Evolutionary conservation across 78 protist genomes (phyloP).

Genomic region (Trichosphaerium sp.): DNA sequence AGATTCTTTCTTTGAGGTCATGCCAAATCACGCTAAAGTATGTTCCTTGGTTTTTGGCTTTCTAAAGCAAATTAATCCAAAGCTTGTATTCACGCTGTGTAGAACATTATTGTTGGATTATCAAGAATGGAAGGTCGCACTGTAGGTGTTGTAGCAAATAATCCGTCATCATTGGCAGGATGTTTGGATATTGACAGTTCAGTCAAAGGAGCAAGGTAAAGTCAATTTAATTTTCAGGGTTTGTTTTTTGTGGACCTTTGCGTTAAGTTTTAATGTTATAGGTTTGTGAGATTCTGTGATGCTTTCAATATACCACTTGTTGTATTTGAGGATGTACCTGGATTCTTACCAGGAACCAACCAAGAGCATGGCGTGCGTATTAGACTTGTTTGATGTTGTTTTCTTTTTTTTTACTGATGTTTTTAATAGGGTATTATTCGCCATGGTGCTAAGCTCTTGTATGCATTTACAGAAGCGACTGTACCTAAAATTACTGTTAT

Average conservation of each 20-base stretch:
- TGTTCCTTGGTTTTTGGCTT: too few species aligned
- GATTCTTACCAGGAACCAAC: slow-evolving; percentile 90
- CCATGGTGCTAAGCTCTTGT: slow-evolving; percentile 96
- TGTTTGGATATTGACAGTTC: slow-evolving; percentile 89
- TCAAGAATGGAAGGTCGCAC: slow-evolving; percentile 91
- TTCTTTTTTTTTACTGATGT: background rate
- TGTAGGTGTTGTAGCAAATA: slow-evolving; percentile 94
- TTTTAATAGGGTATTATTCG: slow-evolving; percentile 87
- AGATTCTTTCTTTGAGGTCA: slow-evolving; percentile 80
- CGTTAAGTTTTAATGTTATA: background rate
- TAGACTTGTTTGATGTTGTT: background rate
- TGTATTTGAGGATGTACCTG: slow-evolving; percentile 97
- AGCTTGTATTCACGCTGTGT: too few species aligned
- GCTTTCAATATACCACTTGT: slow-evolving; percentile 93
- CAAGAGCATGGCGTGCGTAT: slow-evolving; percentile 22
- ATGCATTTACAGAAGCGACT: slow-evolving; percentile 97
- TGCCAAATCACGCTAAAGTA: slow-evolving; percentile 84
- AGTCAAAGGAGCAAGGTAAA: slow-evolving; percentile 82
- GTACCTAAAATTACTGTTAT: slow-evolving; percentile 94
- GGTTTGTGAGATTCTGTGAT: slow-evolving; percentile 91
- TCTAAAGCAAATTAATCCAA: too few species aligned
- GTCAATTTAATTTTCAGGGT: background rate
- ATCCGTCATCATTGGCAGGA: slow-evolving; percentile 91
- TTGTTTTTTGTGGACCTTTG: background rate
- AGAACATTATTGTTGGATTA: slow-evolving; percentile 86